Base-by-base conservation (phyloP, 768 basidiomycete genomes). In the Boletus insuetus region DNA sequence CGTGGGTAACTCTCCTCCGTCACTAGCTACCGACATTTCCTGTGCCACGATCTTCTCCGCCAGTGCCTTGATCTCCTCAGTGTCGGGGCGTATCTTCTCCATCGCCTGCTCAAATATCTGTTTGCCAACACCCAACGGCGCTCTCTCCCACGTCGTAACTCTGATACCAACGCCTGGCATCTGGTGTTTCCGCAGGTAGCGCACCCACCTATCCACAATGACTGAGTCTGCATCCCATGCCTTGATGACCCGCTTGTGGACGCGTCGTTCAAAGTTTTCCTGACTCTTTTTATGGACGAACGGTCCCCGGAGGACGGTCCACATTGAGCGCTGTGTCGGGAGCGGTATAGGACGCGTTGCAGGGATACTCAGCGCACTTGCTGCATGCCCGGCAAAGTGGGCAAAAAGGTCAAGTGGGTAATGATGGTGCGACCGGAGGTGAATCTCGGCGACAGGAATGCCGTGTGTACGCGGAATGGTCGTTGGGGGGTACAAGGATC, bases 251-350 rank as follows among this genome's bases (percentile, higher is more conserved):
- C 95, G 82, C 66, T 89, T 91, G 67, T 95, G 89, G 50, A 87
- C 85, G 63, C 77, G 82, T 26, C 91, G 77, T 69, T 94, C 88
- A 69, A 96, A 98, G 73, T 98, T 98, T 76, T 98, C 94, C 72
- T 98, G 94, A 17, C 82, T 76, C 73, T 96, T 97, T 68, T 98
- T 98, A 71, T 95, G 88, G 6, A 83, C 86, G 67, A 98, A 98
- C 11, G 96, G 95, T 4, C 84, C 82, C 35, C 87, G 82, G 10
- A 81, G 78, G 17, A 97, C 94, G 0, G 96, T 97, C 86, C 91
- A 92, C 11, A 97, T 74, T 6, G 80, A 77, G 43, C 90, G 87
- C 59, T 86, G 77, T 3, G 82, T 91, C 0, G 93, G 94, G 0
- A 96, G 82, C 5, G 74, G 72, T 14, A 79, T 78, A 12, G 85